Conservation (phyloP, 306 rosid genomes). For the Leucaena leucocephala region DNA sequence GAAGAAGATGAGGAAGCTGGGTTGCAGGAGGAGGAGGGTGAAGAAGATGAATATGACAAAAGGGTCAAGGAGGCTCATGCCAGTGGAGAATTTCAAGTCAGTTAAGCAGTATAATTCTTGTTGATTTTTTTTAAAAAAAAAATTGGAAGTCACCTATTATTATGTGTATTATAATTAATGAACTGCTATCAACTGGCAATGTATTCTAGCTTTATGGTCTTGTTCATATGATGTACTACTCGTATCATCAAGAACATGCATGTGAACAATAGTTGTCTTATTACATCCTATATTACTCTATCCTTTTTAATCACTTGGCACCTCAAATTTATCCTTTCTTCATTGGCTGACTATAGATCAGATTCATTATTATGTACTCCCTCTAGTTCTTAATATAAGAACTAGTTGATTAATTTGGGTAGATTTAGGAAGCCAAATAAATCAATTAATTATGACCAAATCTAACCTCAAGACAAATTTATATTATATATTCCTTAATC, state of each 20-base stretch:
- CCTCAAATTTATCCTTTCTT: constrained; percentile 8
- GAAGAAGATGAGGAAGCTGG: constrained; percentile 53
- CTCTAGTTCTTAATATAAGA: too few species aligned
- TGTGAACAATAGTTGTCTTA: constrained; percentile 35
- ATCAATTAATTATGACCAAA: too few species aligned
- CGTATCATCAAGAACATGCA: constrained; percentile 31
- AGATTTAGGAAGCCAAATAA: too few species aligned
- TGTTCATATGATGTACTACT: constrained; percentile 38
- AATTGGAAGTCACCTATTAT: constrained; percentile 33
- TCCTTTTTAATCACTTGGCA: constrained; percentile 25
- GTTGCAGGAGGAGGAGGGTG: constrained; percentile 53
- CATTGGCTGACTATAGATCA: background rate
- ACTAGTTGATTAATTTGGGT: too few species aligned
- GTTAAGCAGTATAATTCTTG: constrained; percentile 42
- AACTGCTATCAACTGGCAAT: constrained; percentile 22
- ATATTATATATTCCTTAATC: too few species aligned
- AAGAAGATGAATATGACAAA: constrained; percentile 69
- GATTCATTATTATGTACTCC: background rate
- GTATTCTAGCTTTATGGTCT: constrained; percentile 19
- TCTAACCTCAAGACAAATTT: too few species aligned
- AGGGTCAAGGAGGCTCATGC: constrained; percentile 72
- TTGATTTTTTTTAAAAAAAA: constrained; percentile 16
- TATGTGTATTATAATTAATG: constrained; percentile 42
- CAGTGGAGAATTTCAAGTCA: constrained; percentile 67
- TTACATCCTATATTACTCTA: constrained; percentile 26